These are phyloP conservation scores for Syncephalastrum sp. DNA, from an alignment of 371 early-diverging fungal species.

Conservation along the genomic window DNA sequence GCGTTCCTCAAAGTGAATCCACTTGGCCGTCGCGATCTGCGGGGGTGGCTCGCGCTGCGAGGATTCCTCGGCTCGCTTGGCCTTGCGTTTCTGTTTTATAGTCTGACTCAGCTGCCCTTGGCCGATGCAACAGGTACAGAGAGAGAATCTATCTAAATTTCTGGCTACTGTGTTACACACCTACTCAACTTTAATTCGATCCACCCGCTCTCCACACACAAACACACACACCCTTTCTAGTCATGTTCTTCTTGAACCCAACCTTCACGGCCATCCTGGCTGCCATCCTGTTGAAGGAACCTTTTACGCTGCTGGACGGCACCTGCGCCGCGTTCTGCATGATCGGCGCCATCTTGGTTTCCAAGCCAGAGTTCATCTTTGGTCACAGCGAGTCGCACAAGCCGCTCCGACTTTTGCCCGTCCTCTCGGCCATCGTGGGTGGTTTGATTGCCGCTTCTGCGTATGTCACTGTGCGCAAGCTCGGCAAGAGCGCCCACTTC, in stretches of 20 bases:
- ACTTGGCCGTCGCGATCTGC: conserved; percentile 50
- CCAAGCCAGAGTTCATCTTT: conserved; percentile 64
- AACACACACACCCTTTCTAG: conserved; percentile 8
- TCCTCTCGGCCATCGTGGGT: conserved; percentile 43
- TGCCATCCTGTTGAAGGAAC: conserved; percentile 55
- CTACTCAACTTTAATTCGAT: neutral
- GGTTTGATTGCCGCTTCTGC: conserved; percentile 63
- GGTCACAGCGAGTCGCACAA: conserved; percentile 1
- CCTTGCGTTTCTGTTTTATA: conserved; percentile 67
- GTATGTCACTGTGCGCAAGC: conserved; percentile 68
- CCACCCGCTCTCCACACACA: too few relatives aligned
- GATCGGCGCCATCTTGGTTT: conserved; percentile 62
- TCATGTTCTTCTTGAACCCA: conserved; percentile 75
- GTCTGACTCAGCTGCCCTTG: conserved; percentile 64
- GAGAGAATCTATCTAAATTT: neutral
- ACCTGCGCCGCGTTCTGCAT: conserved; percentile 54
- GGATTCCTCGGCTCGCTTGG: conserved; percentile 67
- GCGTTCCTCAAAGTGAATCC: conserved; percentile 47
- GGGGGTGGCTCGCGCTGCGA: conserved; percentile 58
- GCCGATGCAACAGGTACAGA: conserved; percentile 70
- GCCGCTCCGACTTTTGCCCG: neutral
- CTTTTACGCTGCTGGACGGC: conserved; percentile 55
- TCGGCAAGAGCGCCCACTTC: conserved; percentile 61
- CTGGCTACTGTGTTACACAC: neutral
- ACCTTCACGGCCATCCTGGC: conserved; percentile 73